Conservation (phyloP, 202 grass and related monocot species). For the Hordeum pubiflorum region DNA sequence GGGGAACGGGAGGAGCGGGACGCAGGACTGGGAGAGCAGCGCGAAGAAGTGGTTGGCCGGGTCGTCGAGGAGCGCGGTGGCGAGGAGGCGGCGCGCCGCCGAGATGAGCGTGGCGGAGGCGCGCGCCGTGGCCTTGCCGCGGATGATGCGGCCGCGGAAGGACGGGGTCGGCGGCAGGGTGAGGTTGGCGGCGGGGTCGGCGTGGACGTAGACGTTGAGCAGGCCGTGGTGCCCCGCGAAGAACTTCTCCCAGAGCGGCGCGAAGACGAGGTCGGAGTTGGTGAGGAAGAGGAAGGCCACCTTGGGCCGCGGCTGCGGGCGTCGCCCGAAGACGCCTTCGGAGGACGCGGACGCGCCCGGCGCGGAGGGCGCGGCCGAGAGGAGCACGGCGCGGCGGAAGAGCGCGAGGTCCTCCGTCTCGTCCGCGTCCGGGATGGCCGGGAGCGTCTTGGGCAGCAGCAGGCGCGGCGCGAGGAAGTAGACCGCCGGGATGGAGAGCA, state of each 20-base stretch:
- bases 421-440: constrained; percentile 70
- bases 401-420: constrained; percentile 73
- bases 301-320: constrained; percentile 21
- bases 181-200: constrained; percentile 34
- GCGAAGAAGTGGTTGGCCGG: constrained; percentile 66
- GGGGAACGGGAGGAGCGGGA: constrained; percentile 57
- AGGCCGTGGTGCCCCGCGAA: constrained; percentile 37
- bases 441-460: constrained; percentile 54
- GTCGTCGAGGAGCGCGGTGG: constrained; percentile 62
- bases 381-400: constrained; percentile 57
- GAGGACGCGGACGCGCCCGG: not conserved
- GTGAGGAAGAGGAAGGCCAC: constrained; percentile 79
- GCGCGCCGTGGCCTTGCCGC: constrained; percentile 44
- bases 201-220: constrained; percentile 69
- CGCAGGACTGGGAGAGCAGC: constrained; percentile 60
- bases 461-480: constrained; percentile 73
- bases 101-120: constrained; percentile 64
- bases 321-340: not conserved
- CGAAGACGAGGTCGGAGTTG: constrained; percentile 70
- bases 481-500: constrained; percentile 57
- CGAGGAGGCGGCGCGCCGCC: constrained; percentile 57
- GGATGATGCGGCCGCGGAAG: constrained; percentile 40
- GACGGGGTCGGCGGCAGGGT: constrained; percentile 15
- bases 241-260: constrained; percentile 74
- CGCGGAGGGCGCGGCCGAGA: constrained; percentile 33